These are phyloP conservation scores for Globisporangium emineosum DNA, from an alignment of 352 stramenopile genomes.

Conservation along the genomic window DNA sequence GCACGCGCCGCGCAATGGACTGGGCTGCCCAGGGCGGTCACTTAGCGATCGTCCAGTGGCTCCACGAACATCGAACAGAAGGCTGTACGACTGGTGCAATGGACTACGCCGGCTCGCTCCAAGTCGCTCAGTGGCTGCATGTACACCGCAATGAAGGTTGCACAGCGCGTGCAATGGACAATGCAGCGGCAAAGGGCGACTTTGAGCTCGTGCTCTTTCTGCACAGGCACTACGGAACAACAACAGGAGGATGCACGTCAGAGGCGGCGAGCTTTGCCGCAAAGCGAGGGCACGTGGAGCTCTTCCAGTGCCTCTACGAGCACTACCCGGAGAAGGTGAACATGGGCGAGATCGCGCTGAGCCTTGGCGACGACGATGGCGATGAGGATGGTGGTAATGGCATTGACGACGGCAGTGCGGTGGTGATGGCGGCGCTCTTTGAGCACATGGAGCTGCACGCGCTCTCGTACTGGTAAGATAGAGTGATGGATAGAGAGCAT, in stretches of 20 bases:
- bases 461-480: background rate
- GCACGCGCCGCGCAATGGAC: conserved; percentile 4
- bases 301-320: conserved; percentile 8
- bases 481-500: background rate
- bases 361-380: background rate
- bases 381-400: background rate
- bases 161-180: conserved; percentile 4
- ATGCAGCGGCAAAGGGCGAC: background rate
- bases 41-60: background rate
- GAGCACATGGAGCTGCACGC: background rate
- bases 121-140: conserved; percentile 11
- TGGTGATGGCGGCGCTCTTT: background rate
- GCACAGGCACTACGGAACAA: background rate
- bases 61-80: conserved; percentile 6
- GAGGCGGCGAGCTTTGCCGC: background rate
- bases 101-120: background rate
- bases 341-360: background rate
- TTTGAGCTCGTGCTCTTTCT: conserved; percentile 12
- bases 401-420: background rate
- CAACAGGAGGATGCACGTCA: background rate
- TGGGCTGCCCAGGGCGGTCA: background rate
- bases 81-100: background rate
- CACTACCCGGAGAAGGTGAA: background rate
- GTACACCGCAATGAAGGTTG: conserved; percentile 3
- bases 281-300: background rate